phyloP scores from a whole-genome alignment of 1,284 basidiomycete genomes.

The Malassezia cuniculi region DNA sequence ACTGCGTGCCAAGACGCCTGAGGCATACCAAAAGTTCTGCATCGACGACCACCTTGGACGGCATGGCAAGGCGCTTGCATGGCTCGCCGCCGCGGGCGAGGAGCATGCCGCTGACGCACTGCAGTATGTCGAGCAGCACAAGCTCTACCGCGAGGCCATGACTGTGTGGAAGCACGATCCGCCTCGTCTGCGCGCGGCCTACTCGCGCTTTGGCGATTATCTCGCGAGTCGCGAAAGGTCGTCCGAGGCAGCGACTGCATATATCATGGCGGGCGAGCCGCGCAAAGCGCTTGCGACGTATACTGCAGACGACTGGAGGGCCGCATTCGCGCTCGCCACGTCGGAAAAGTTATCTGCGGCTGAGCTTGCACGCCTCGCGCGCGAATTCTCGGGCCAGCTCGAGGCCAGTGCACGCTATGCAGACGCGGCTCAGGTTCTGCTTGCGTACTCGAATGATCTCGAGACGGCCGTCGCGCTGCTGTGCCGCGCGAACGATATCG shows the following conservation, averaged over 20 bases:
- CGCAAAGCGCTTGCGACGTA: constrained; percentile 30
- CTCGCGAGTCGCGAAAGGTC: constrained; percentile 73
- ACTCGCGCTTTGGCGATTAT: constrained; percentile 70
- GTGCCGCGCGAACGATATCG: constrained; percentile 66
- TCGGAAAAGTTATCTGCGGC: constrained; percentile 33
- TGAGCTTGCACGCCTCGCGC: constrained; percentile 48
- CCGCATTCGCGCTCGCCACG: constrained; percentile 24
- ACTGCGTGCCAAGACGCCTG: constrained; percentile 63
- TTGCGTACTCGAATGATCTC: constrained; percentile 71
- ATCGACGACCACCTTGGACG: constrained; percentile 87
- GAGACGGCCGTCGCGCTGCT: constrained; percentile 65
- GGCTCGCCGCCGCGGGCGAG: constrained; percentile 62
- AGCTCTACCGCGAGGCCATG: constrained; percentile 50
- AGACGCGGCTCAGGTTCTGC: constrained; percentile 70
- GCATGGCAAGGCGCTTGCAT: constrained; percentile 60
- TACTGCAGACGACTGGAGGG: constrained; percentile 28
- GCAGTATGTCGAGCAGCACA: constrained; percentile 65
- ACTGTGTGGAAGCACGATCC: constrained; percentile 15
- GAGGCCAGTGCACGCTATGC: constrained; percentile 60
- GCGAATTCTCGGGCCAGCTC: constrained; percentile 49
- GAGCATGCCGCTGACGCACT: constrained; percentile 66
- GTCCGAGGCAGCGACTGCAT: constrained; percentile 57
- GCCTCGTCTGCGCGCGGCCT: constrained; percentile 14
- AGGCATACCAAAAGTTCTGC: constrained; percentile 66
- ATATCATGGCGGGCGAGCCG: constrained; percentile 19